Evolutionary conservation across 2,329 filamentous ascomycete species (phyloP), one percentile per base, ranked within the genome.

Genomic region (Davidsoniella neocaledoniae): DNA sequence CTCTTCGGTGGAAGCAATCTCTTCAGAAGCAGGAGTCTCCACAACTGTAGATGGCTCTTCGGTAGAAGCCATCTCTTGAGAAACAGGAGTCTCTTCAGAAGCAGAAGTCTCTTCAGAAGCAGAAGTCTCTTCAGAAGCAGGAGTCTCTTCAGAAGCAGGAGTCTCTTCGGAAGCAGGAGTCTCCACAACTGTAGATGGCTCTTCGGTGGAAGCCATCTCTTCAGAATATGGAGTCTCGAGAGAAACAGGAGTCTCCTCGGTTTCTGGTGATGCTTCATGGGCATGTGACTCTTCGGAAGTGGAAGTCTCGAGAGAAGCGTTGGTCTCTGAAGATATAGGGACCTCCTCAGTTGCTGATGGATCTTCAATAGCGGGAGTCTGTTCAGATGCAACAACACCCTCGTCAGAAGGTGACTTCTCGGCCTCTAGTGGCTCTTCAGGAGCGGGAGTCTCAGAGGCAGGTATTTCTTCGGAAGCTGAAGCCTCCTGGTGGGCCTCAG

Each of bases 21-120:
- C 39, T 5, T 14, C n/a, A 26, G 39, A 42, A 23, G 37, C 21
- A 21, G 21, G 21, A 21, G 21, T 21, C 21, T 21, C 50, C 19
- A 37, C 44, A 12, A 19, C 14, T 46, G 14, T 21, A 19, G 17
- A 19, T 46, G 41, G 41, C 41, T 43, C n/a, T 9, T 43, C n/a
- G n/a, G 4, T 5, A 4, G 14, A 23, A 23, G 8, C 10, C 2
- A 19, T 19, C n/a, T 40, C 47, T 12, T 46, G 21, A 8, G 29
- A 43, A 25, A 38, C 19, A 17, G 55, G 40, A 43, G 48, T 33
- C 29, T 49, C 54, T 56, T 56, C 33, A 19, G 29, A 45, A 25
- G 46, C 51, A 17, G 48, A 5, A n/a, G 25, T 6, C 16, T 33
- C 39, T 5, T 14, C n/a, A 33, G 39, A 43, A 19, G 37, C 2